Evolutionary conservation across 768 basidiomycete species (phyloP), one percentile per base, ranked within the genome.

Genomic region (Boletus vinaceobasis): DNA sequence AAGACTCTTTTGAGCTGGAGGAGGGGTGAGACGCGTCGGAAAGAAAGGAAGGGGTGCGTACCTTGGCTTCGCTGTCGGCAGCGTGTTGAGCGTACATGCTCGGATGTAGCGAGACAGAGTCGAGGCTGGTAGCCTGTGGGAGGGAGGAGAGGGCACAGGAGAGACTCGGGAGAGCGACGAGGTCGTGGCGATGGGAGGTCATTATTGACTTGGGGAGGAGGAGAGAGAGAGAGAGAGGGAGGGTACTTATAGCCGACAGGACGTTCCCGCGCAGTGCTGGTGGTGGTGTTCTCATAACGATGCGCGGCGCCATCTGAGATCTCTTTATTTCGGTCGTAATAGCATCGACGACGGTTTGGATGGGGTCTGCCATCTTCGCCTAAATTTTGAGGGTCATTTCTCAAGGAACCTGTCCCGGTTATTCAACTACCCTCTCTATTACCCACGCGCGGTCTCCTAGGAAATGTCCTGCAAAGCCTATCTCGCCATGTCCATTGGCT

Each of bases 1-100:
- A 90, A 73, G 44, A 82, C 84, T 61, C 83, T 83, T 75, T 83
- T 76, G 23, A 89, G 79, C 88, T 79, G 59, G 13, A 40, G 29
- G 48, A 32, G 43, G 43, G 31, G 44, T 58, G 50, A 53, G 50
- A 58, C 53, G 56, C 46, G 48, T 46, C 53, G 29, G 35, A 45
- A 19, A 53, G 4, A 42, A n/a, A 7, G 5, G 32, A 27, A 21
- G 31, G 1, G 37, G 13, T 13, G 27, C 73, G 53, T 39, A 88
- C 88, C 80, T 90, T 88, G 38, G 86, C 87, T 71, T 90, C 84
- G 62, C 88, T 88, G 69, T 88, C 82, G 5, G 83, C 81, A 33
- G 83, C 81, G 35, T 81, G 80, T 53, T 82, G 79, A 1, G 83
- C 81, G 65, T 86, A 86, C 84, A 87, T 84, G 63, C 75, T 80